Evolutionary conservation across 306 rosid species (phyloP).

Genomic region (Dicorynia guianensis): DNA sequence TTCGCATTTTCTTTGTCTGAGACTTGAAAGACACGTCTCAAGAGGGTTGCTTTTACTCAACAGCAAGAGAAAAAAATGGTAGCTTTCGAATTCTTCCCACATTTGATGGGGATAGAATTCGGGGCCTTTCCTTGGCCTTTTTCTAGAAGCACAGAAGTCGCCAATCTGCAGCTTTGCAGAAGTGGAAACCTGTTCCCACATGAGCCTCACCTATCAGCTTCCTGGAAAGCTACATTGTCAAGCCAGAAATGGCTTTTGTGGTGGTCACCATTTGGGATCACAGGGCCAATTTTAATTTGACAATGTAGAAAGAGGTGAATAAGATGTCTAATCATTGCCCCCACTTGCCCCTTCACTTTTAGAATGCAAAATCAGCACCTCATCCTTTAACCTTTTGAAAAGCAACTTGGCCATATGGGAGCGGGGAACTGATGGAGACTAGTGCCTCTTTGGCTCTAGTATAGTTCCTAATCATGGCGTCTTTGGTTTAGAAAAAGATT

Average conservation of each 20-base stretch:
- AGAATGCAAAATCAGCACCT: neutral
- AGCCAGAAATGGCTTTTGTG: slow-evolving; percentile 10
- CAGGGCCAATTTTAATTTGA: neutral
- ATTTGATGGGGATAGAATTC: neutral
- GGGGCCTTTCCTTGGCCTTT: neutral
- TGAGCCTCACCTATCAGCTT: slow-evolving; percentile 19
- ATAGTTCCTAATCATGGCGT: too few relatives aligned
- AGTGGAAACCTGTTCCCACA: neutral
- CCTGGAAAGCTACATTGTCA: neutral
- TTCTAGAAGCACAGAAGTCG: neutral
- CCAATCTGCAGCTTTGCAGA: slow-evolving; percentile 1
- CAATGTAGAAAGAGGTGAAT: neutral
- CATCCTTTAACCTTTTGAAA: neutral
- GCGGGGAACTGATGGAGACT: neutral
- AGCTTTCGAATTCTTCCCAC: slow-evolving; percentile 25
- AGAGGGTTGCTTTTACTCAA: slow-evolving; percentile 30
- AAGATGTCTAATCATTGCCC: neutral
- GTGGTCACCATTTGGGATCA: neutral
- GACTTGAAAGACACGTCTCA: slow-evolving; percentile 29
- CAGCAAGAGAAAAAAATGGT: neutral
- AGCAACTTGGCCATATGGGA: neutral
- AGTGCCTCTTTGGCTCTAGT: too few relatives aligned
- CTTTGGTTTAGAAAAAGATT: too few relatives aligned
- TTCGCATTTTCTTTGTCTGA: neutral
- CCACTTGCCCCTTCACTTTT: slow-evolving; percentile 3